Evolutionary conservation across 106 monocot species (phyloP), one percentile per base, ranked within the genome.

Genomic region (Dioscorea alata): DNA sequence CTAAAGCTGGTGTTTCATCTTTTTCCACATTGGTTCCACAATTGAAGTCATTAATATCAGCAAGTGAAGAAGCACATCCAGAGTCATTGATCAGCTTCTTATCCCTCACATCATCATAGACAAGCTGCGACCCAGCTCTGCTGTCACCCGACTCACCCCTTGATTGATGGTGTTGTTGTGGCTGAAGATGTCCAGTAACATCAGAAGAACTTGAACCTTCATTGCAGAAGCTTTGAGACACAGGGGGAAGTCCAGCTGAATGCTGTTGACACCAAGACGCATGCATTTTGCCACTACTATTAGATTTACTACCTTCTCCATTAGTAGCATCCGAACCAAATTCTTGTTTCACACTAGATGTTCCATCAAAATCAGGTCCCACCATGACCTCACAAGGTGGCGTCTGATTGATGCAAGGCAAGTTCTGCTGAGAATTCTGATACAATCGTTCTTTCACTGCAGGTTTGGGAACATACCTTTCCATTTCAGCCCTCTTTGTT

Each of bases 391-490:
- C 58, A 70, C 33, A 15, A 18, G 75, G 25, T 63, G 14, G 32
- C 3, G 33, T 13, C 12, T 50, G 60, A 4, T 48, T 15, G 15
- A 21, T 1, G 16, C 49, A 8, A 9, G 23, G 13, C 23, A 73
- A 70, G 48, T 65, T 51, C 52, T 64, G 68, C 8, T 71, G 75
- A 20, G 61, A 53, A 28, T 61, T 77, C 48, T 80, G 78, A 32
- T 71, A 76, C 20, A 75, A 71, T 25, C 75, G 67, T 54, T 92
- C 81, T 70, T 83, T 86, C 8, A 82, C 71, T 4, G 79, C 76
- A 74, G 86, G 79, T 72, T 99, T 99, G 22, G 97, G 92, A 65
- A 90, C 81, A 79, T 99, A 99, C 20, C 97, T 90, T 73, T 99
- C 92, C 65, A 99, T 87, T 72, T 99, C 97, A 65, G 97, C 87